phyloP scores from a whole-genome alignment of 305 asterid genomes.

The Solanum hybrid region DNA sequence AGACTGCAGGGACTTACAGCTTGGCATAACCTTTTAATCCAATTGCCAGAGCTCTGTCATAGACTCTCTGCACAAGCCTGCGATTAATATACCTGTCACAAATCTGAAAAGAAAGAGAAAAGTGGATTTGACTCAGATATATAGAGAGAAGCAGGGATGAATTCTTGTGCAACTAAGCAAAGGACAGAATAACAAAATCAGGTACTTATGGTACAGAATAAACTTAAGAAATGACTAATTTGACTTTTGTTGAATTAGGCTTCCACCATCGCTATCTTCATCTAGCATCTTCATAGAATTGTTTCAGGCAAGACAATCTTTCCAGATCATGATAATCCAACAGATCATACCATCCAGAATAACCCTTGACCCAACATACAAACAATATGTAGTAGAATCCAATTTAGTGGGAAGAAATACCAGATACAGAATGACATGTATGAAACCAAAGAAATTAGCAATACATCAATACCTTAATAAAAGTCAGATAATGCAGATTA shows the following conservation, averaged over 20 bases:
- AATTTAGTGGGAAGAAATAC: not conserved
- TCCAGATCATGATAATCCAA: not conserved
- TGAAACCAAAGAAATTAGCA: not conserved
- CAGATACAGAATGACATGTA: not conserved
- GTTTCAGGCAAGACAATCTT: not conserved
- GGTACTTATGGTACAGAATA: not conserved
- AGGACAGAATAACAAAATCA: not conserved
- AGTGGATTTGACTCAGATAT: slow-evolving; percentile 1
- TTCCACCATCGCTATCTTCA: not conserved
- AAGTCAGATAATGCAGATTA: not conserved
- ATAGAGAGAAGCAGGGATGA: not conserved
- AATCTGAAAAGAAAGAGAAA: slow-evolving; percentile 34
- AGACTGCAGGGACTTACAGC: slow-evolving; percentile 35
- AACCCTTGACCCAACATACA: not conserved
- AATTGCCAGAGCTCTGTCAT: slow-evolving; percentile 57
- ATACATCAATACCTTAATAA: not conserved
- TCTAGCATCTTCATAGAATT: not conserved
- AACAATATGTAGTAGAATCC: not conserved
- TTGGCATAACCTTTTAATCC: slow-evolving; percentile 74
- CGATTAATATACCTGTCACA: slow-evolving; percentile 81
- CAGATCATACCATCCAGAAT: not conserved
- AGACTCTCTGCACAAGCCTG: slow-evolving; percentile 49
- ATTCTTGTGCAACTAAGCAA: not conserved
- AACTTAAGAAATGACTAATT: not conserved
- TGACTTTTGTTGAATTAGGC: not conserved